Conservation (phyloP, 768 basidiomycete species). For the Mycena maculata region DNA sequence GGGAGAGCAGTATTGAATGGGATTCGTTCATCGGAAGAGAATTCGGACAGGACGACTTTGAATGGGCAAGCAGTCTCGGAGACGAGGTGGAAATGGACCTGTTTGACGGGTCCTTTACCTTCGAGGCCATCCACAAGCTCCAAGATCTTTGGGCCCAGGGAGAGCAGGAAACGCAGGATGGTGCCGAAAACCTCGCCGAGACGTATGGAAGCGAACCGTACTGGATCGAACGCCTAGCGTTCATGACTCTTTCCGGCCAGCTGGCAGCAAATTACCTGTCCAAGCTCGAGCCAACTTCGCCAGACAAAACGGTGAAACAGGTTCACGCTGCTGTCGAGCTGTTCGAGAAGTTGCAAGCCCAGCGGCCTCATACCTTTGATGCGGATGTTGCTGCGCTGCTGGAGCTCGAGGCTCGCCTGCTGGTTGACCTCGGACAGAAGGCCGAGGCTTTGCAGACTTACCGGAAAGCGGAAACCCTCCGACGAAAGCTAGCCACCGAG, state of each 20-base stretch:
- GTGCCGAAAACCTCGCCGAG: no score
- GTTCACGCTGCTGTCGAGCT: not conserved
- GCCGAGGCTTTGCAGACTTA: not conserved
- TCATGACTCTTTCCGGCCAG: constrained; percentile 11
- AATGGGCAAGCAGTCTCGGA: not conserved
- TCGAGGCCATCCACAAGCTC: not conserved
- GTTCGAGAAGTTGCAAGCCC: not conserved
- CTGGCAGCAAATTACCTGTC: not conserved
- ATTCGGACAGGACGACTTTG: not conserved
- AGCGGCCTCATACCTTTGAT: not conserved
- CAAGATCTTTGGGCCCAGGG: not conserved
- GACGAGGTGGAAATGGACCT: constrained; percentile 1
- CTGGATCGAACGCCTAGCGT: constrained; percentile 11
- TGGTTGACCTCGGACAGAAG: not conserved
- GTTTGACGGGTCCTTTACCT: not conserved
- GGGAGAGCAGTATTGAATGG: not conserved
- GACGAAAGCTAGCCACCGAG: not conserved
- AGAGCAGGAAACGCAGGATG: no score
- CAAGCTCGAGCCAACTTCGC: not conserved
- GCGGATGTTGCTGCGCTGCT: constrained; percentile 1
- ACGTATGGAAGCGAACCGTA: not conserved
- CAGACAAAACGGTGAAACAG: not conserved
- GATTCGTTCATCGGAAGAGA: not conserved
- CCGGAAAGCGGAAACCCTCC: not conserved
- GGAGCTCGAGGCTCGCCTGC: not conserved